Conservation (phyloP, 495 filamentous ascomycete genomes). For the Aspergillus incahuasiensis region DNA sequence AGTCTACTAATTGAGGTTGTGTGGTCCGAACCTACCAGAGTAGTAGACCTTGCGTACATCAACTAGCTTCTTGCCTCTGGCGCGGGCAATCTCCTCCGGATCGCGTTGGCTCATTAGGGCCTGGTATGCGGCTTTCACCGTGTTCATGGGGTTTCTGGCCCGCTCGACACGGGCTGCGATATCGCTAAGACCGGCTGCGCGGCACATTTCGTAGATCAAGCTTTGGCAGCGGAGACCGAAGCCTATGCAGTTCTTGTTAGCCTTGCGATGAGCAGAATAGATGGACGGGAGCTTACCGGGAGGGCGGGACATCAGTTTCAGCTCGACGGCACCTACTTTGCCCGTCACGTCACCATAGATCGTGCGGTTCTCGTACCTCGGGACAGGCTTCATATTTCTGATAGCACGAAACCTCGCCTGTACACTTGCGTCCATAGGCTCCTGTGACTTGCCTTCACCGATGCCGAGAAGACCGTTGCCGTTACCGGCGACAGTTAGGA, state of each 20-base stretch:
- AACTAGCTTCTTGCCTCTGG: conserved; percentile 86
- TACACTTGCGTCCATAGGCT: conserved; percentile 54
- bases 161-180: conserved; percentile 73
- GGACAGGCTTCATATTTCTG: conserved; percentile 79
- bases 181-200: conserved; percentile 76
- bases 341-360: conserved; percentile 79
- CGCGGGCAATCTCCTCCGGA: conserved; percentile 83
- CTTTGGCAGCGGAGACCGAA: conserved; percentile 89
- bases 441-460: conserved; percentile 82
- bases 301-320: conserved; percentile 73
- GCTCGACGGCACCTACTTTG: conserved; percentile 79
- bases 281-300: conserved; percentile 61
- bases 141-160: conserved; percentile 91
- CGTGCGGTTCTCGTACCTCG: conserved; percentile 84
- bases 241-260: conserved; percentile 50
- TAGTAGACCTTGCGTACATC: conserved; percentile 98
- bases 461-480: conserved; percentile 78
- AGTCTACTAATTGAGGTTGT: conserved; percentile 12
- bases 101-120: conserved; percentile 77
- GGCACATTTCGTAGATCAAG: conserved; percentile 88
- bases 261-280: conserved; percentile 3
- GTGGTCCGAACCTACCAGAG: conserved; percentile 53
- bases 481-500: conserved; percentile 77
- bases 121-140: conserved; percentile 81
- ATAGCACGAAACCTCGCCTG: conserved; percentile 75